Evolutionary conservation across 176 grass and related monocot genomes (phyloP).

Genomic region (Cocos nucifera): DNA sequence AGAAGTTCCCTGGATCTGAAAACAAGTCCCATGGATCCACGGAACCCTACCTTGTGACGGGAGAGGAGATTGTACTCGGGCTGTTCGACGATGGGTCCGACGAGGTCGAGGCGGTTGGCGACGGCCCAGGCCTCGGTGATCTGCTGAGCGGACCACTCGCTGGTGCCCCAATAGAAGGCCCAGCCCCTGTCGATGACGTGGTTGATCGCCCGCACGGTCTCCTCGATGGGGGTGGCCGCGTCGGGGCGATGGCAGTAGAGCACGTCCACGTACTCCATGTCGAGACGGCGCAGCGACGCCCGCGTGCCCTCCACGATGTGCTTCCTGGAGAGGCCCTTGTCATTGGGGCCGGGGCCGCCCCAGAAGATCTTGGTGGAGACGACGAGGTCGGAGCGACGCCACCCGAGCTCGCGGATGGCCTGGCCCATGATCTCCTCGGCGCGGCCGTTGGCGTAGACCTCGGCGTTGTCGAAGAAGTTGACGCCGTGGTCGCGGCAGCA

Average conservation of each 20-base stretch:
- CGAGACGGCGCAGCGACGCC: constrained; percentile 56
- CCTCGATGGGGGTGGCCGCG: constrained; percentile 69
- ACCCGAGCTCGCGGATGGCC: constrained; percentile 87
- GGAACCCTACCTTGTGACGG: constrained; percentile 53
- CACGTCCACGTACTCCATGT: constrained; percentile 90
- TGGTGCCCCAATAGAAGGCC: constrained; percentile 97
- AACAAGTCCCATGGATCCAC: too few species aligned
- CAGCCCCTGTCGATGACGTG: constrained; percentile 82
- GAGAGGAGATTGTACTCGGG: constrained; percentile 97
- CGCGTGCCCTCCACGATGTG: constrained; percentile 81
- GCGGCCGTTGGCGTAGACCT: constrained; percentile 84
- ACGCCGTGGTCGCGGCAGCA: constrained; percentile 81
- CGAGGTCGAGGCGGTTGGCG: constrained; percentile 71
- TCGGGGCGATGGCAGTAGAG: constrained; percentile 85
- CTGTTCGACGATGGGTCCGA: constrained; percentile 91
- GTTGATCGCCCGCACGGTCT: constrained; percentile 90
- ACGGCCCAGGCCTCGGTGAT: constrained; percentile 77
- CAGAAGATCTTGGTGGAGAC: constrained; percentile 99
- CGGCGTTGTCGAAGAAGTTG: constrained; percentile 99
- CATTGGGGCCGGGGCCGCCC: constrained; percentile 87
- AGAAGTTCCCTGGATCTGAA: too few species aligned
- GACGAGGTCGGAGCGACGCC: constrained; percentile 89
- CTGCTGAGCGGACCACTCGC: constrained; percentile 91
- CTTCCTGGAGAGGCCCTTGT: constrained; percentile 96
- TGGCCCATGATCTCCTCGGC: constrained; percentile 99